Conservation (phyloP, 495 filamentous ascomycete genomes). For the Penicillium riverlandense region DNA sequence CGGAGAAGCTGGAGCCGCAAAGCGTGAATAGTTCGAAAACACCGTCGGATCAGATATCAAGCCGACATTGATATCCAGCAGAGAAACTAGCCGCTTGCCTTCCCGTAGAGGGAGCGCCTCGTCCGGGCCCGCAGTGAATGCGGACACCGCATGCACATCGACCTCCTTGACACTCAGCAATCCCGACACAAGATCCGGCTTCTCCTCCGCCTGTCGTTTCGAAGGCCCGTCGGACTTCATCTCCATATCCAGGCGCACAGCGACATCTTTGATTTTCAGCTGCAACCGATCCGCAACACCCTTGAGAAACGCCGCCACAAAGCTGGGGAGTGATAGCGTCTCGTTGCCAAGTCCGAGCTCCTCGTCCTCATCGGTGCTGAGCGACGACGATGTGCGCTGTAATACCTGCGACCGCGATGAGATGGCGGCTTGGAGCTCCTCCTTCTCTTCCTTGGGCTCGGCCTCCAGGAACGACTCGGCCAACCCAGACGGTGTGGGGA, state of each 20-base stretch:
- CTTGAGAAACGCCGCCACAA: conserved; percentile 75
- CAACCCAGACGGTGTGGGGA: conserved; percentile 76
- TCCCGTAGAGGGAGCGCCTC: conserved; percentile 26
- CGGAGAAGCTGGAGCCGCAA: conserved; percentile 57
- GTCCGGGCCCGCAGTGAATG: conserved; percentile 18
- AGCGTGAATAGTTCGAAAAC: conserved; percentile 58
- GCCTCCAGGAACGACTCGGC: conserved; percentile 82
- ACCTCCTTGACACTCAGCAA: conserved; percentile 60
- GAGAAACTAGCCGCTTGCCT: conserved; percentile 58
- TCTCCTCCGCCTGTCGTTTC: conserved; percentile 33
- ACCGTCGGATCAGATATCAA: conserved; percentile 67
- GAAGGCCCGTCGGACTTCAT: conserved; percentile 36
- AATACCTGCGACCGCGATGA: conserved; percentile 51
- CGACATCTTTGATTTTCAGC: conserved; percentile 60
- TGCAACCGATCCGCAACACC: conserved; percentile 76
- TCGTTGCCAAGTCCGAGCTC: conserved; percentile 65
- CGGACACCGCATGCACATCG: conserved; percentile 58
- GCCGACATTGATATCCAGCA: conserved; percentile 55
- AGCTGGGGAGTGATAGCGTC: conserved; percentile 65
- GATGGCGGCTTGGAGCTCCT: conserved; percentile 70
- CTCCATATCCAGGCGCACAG: conserved; percentile 54
- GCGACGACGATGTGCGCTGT: conserved; percentile 34
- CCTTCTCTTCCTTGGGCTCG: conserved; percentile 67
- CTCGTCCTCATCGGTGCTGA: conserved; percentile 52
- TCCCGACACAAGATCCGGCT: conserved; percentile 49